Base-by-base conservation (phyloP, 129 eudicot genomes). In the Helichrysum umbraculigerum region DNA sequence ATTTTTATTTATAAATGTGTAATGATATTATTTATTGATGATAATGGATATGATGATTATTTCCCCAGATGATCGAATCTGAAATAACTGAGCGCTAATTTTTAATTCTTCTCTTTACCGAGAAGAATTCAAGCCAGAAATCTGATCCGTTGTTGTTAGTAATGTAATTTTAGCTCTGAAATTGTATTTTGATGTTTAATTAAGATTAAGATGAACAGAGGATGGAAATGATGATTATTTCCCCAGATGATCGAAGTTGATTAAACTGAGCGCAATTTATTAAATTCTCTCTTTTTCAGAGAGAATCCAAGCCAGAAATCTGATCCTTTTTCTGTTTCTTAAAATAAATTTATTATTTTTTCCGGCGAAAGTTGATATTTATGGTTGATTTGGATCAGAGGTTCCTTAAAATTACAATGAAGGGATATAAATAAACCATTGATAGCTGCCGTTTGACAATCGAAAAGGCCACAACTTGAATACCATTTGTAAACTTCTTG, bases 251-350 rank as follows among this genome's bases (percentile, higher is more conserved):
- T 65, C 70, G 70, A 65, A 65, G 29, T 0, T 65, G 70, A 65
- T 28, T 28, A 28, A 65, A 33, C 70, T 65, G 70, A 65, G 70
- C 70, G 70, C 70, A 14, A 3, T 21, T 30, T 65, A 4, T 7
- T 16, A 65, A n/a, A 25, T 5, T 0, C 59, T 56, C 69, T 80
- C 70, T 32, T 67, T 12, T 52, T 30, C 4, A 2, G 16, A 74
- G 78, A 82, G 83, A 76, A 66, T 75, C 78, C 87, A 87, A 87
- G 83, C 88, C 91, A 81, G 83, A 75, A 75, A 59, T 81, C 91
- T 86, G 82, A 83, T 85, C 83, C 86, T 30, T 65, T n/a, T 4
- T 35, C 44, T 79, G 34, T 66, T 41, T 30, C 8, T n/a, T n/a
- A n/a, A n/a, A n/a, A n/a, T n/a, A n/a, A n/a, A n/a, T n/a, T n/a